These are phyloP conservation scores for Tolypocladium tundrense DNA, from an alignment of 2,329 filamentous ascomycete genomes.

Conservation along the genomic window DNA sequence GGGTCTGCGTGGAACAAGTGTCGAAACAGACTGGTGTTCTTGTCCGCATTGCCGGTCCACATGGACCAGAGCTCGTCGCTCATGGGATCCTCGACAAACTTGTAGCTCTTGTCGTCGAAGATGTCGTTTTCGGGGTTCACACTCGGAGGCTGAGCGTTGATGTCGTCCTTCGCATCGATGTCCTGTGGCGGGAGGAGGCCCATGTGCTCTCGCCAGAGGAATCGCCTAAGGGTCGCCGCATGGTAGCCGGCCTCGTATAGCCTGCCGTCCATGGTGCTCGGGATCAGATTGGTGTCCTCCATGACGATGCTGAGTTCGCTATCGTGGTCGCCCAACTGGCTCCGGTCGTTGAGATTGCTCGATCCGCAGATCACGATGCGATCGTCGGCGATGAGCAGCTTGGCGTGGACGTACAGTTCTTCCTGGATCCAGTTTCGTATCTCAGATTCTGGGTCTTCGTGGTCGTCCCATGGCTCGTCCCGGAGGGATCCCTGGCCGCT, in stretches of 20 bases:
- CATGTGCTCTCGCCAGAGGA: constrained; percentile 84
- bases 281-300: constrained; percentile 65
- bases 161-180: constrained; percentile 54
- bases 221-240: constrained; percentile 68
- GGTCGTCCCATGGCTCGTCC: constrained; percentile 64
- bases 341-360: constrained; percentile 85
- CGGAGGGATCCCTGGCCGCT: constrained; percentile 45
- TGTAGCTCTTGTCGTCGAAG: constrained; percentile 49
- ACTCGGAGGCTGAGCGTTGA: constrained; percentile 63
- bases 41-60: constrained; percentile 60
- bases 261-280: constrained; percentile 68
- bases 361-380: constrained; percentile 75
- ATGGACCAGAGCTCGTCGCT: constrained; percentile 54
- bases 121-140: constrained; percentile 56
- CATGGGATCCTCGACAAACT: constrained; percentile 62
- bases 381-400: constrained; percentile 84
- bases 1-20: constrained; percentile 81
- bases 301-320: constrained; percentile 85
- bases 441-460: constrained; percentile 59
- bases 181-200: constrained; percentile 69
- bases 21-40: constrained; percentile 66
- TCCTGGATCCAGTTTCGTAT: constrained; percentile 88
- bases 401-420: constrained; percentile 90
- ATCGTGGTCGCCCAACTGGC: constrained; percentile 81
- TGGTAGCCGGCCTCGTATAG: constrained; percentile 71